Conservation (phyloP, 352 stramenopile genomes). For the Thraustotheca clavata region DNA sequence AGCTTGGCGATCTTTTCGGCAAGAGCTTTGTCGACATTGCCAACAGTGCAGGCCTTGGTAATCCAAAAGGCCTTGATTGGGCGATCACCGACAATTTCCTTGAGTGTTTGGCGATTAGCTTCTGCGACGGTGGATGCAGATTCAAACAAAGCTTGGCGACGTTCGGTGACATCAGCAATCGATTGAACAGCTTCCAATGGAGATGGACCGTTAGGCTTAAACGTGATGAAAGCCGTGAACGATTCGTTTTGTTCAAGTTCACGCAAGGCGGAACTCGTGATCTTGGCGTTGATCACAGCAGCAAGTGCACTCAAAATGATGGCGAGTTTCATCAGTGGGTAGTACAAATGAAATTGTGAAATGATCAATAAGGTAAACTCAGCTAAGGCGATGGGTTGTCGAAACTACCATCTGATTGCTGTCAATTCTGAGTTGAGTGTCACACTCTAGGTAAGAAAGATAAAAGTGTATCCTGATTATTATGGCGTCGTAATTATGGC, state of each 20-base stretch:
- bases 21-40: neutral
- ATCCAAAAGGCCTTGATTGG: neutral
- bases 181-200: neutral
- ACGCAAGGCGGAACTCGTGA: neutral
- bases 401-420: neutral
- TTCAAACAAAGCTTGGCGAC: neutral
- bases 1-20: neutral
- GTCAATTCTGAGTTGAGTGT: no score
- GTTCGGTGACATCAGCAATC: neutral
- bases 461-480: no score
- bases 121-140: neutral
- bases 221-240: neutral
- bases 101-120: neutral
- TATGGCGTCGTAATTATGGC: no score
- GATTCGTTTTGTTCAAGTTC: neutral
- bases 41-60: neutral
- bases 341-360: slow-evolving; percentile 2
- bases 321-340: neutral
- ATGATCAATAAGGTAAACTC: neutral
- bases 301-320: neutral
- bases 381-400: neutral
- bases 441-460: no score
- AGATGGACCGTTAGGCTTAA: no score
- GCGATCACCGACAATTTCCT: neutral
- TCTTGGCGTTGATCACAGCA: neutral